These are phyloP conservation scores for Cladosporium sp. DNA, from an alignment of 2,329 filamentous ascomycete genomes.

Conservation along the genomic window DNA sequence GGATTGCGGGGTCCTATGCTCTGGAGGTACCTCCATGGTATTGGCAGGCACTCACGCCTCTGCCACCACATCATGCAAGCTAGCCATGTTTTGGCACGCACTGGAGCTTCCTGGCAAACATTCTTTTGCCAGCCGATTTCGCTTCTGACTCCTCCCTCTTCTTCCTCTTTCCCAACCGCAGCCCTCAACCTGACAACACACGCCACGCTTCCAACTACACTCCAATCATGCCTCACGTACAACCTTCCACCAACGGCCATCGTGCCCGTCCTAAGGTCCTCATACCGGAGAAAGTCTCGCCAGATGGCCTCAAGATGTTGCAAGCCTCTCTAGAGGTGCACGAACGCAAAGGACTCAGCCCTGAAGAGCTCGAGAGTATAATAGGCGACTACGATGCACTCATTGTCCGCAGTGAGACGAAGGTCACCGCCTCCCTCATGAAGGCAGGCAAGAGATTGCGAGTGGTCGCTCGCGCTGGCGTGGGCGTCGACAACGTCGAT, in stretches of 20 bases:
- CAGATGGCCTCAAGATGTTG: constrained; percentile 68
- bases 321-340: constrained; percentile 63
- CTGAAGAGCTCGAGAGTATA: constrained; percentile 57
- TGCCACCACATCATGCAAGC: constrained; percentile 9
- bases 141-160: background rate
- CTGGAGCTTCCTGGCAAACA: constrained; percentile 4
- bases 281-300: constrained; percentile 72
- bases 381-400: constrained; percentile 70
- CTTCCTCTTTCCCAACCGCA: background rate
- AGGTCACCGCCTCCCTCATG: constrained; percentile 65
- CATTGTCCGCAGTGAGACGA: constrained; percentile 75
- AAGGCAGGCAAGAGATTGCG: constrained; percentile 61
- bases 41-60: background rate
- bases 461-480: constrained; percentile 73
- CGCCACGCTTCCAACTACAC: background rate
- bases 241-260: constrained; percentile 3
- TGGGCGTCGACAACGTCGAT: constrained; percentile 78
- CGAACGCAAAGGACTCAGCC: constrained; percentile 54
- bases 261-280: constrained; percentile 48
- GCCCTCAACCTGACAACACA: background rate
- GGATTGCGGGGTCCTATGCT: constrained; percentile 4
- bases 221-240: constrained; percentile 4
- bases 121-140: background rate
- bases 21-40: constrained; percentile 2
- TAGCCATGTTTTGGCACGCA: constrained; percentile 1